phyloP scores from a whole-genome alignment of 306 rosid species.

The Cicer pinnatifidum region DNA sequence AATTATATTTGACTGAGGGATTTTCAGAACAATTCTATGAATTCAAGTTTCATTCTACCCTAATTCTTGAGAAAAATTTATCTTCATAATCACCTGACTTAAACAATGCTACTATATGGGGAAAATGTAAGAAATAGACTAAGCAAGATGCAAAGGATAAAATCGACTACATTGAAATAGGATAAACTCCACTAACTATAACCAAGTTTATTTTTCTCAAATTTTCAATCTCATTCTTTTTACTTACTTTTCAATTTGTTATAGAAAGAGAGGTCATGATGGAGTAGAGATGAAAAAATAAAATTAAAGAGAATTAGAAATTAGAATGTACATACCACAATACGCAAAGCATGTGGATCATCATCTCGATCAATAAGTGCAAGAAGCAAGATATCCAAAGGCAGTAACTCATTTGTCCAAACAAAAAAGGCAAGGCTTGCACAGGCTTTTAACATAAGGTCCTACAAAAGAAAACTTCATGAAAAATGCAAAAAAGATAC shows the following conservation, averaged over 20 bases:
- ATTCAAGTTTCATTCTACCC: too few relatives aligned
- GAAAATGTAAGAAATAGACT: slow-evolving; percentile 24
- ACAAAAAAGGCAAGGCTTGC: slow-evolving; percentile 83
- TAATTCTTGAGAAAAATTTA: not conserved
- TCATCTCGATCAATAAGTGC: slow-evolving; percentile 98
- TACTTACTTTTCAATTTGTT: slow-evolving; percentile 8
- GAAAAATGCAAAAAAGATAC: slow-evolving; percentile 27
- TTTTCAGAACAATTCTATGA: too few relatives aligned
- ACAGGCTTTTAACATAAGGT: slow-evolving; percentile 79
- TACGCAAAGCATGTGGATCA: slow-evolving; percentile 95
- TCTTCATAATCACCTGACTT: not conserved
- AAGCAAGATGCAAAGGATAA: not conserved
- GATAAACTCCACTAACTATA: slow-evolving; percentile 19
- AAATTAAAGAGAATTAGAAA: slow-evolving; percentile 26
- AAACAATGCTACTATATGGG: slow-evolving; percentile 1
- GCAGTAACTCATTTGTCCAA: slow-evolving; percentile 94
- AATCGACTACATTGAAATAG: slow-evolving; percentile 1
- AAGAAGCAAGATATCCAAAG: slow-evolving; percentile 90
- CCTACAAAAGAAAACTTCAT: slow-evolving; percentile 57
- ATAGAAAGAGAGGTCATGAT: slow-evolving; percentile 10
- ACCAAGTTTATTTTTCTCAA: slow-evolving; percentile 22
- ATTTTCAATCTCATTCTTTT: slow-evolving; percentile 19
- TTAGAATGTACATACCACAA: slow-evolving; percentile 71
- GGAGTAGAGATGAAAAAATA: slow-evolving; percentile 17
- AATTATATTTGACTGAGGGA: too few relatives aligned